These are phyloP conservation scores for Agaricus sinodeliciosus DNA, from an alignment of 768 basidiomycete species.

Conservation along the genomic window DNA sequence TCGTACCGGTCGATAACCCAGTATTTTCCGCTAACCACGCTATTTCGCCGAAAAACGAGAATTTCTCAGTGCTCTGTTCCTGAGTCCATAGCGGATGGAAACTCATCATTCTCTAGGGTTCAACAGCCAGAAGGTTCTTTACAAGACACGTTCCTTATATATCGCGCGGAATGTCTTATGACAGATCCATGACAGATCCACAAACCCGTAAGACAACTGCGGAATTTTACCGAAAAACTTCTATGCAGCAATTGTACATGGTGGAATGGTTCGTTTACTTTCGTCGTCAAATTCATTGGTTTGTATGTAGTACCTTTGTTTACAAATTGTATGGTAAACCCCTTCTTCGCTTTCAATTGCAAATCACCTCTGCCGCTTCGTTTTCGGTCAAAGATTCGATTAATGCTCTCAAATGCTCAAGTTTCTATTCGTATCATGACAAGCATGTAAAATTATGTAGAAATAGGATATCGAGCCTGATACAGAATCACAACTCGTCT, in stretches of 20 bases:
- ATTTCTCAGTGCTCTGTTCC: constrained; percentile 2
- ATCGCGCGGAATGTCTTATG: background rate
- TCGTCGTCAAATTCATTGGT: constrained; percentile 1
- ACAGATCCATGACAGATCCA: background rate
- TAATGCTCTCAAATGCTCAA: background rate
- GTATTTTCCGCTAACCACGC: background rate
- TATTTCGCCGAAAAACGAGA: constrained; percentile 7
- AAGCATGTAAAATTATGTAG: background rate
- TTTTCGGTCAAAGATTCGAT: background rate
- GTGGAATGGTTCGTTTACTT: background rate
- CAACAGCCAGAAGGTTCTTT: background rate
- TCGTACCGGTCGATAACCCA: constrained; percentile 4
- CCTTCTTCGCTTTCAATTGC: background rate
- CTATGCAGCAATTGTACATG: background rate
- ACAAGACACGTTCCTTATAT: background rate
- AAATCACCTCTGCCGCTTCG: background rate
- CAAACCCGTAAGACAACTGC: background rate
- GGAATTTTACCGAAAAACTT: constrained; percentile 1
- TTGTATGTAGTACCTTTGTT: background rate
- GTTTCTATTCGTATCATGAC: background rate
- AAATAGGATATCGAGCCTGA: too few relatives aligned
- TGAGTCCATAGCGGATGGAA: background rate
- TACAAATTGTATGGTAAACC: background rate
- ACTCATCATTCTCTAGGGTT: background rate
- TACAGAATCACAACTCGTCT: too few relatives aligned